Conservation (phyloP, 371 early-diverging fungal species). For the Batrachochytrium dendrobatidis region DNA sequence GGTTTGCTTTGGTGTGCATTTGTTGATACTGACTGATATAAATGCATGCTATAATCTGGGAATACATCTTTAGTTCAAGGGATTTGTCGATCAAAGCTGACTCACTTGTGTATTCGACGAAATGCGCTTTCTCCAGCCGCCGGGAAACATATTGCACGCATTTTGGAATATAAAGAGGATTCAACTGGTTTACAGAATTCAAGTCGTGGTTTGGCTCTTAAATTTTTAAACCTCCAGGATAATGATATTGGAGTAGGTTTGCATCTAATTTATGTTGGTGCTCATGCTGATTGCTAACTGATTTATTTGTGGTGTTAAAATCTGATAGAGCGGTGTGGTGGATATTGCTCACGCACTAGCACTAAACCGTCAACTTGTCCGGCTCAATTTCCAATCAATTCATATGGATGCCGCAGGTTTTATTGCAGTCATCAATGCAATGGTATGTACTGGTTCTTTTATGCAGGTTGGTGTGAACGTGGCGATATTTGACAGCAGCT, state of each 20-base stretch:
- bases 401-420: neutral
- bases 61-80: neutral
- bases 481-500: too few relatives aligned
- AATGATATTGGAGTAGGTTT: neutral
- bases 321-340: neutral
- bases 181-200: neutral
- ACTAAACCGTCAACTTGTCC: neutral
- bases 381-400: neutral
- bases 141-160: neutral
- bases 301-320: too few relatives aligned
- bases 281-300: too few relatives aligned
- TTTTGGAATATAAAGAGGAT: neutral
- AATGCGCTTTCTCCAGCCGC: neutral
- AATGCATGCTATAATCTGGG: neutral
- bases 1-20: neutral
- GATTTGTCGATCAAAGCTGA: neutral
- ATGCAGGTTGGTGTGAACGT: neutral
- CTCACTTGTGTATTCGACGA: neutral
- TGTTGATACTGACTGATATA: neutral
- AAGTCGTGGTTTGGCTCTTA: too few relatives aligned
- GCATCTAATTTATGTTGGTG: neutral
- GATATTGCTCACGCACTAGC: neutral
- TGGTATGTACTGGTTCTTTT: neutral
- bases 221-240: slow-evolving; percentile 3
- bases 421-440: neutral